These are phyloP conservation scores for Porodaedalea pini DNA, from an alignment of 1,284 basidiomycete species.

Conservation along the genomic window DNA sequence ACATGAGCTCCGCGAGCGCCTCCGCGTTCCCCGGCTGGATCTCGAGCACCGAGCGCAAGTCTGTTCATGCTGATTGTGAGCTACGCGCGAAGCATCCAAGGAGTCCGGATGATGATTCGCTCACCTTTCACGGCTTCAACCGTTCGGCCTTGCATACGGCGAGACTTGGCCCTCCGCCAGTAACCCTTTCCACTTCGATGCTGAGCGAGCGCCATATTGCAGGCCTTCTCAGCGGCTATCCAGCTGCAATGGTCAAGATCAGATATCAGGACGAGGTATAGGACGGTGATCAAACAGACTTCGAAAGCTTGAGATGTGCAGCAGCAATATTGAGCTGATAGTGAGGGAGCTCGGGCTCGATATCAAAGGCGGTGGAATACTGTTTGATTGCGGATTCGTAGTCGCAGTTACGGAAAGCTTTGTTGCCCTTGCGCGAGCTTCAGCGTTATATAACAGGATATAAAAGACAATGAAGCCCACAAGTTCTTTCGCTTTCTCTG, in stretches of 20 bases:
- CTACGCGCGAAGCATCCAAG: background rate
- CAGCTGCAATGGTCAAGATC: constrained; percentile 39
- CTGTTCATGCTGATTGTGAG: constrained; percentile 33
- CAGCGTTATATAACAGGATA: constrained; percentile 10
- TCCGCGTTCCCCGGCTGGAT: constrained; percentile 59
- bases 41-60: constrained; percentile 53
- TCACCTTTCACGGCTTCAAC: constrained; percentile 63
- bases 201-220: constrained; percentile 55
- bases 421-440: constrained; percentile 49
- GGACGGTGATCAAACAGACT: constrained; percentile 40
- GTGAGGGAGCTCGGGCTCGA: constrained; percentile 66
- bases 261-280: background rate
- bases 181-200: constrained; percentile 64
- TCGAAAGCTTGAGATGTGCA: constrained; percentile 59
- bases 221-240: constrained; percentile 65
- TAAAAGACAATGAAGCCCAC: constrained; percentile 32
- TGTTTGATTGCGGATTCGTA: constrained; percentile 50
- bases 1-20: constrained; percentile 49
- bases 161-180: constrained; percentile 60
- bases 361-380: constrained; percentile 54
- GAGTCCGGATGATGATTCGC: background rate
- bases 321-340: constrained; percentile 71
- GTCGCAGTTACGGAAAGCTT: constrained; percentile 57
- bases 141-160: constrained; percentile 50
- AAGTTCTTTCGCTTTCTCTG: constrained; percentile 64